Evolutionary conservation across 352 stramenopile genomes (phyloP).

Genomic region (Phytophthora podocarpi): DNA sequence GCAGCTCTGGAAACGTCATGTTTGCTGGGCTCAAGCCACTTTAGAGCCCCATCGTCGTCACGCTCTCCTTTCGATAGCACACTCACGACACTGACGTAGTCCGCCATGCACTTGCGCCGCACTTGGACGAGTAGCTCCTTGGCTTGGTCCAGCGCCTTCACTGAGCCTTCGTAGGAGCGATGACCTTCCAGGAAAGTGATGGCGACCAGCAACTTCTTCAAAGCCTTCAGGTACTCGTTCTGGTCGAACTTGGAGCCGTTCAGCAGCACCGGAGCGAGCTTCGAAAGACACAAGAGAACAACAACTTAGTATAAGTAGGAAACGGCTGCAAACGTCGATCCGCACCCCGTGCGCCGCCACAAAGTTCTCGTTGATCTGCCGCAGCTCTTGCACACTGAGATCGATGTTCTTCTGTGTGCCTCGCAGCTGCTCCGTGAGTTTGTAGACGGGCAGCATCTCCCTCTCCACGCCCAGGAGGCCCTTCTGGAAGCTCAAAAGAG

Average conservation of each 20-base stretch:
- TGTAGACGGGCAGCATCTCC: conserved; percentile 87
- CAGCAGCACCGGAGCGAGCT: conserved; percentile 70
- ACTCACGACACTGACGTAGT: conserved; percentile 75
- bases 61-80: conserved; percentile 58
- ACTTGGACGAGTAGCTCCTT: conserved; percentile 66
- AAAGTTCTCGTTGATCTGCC: conserved; percentile 78
- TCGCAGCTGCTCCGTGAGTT: conserved; percentile 79
- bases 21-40: conserved; percentile 56
- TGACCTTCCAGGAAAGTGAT: conserved; percentile 78
- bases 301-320: background rate
- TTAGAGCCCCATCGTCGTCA: conserved; percentile 21
- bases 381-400: conserved; percentile 73
- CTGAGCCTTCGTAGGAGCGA: conserved; percentile 72
- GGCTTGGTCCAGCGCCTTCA: conserved; percentile 71
- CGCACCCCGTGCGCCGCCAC: conserved; percentile 66
- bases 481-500: conserved; percentile 63
- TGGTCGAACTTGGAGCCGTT: conserved; percentile 80
- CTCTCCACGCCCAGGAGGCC: conserved; percentile 73
- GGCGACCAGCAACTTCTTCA: conserved; percentile 70
- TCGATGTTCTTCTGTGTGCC: conserved; percentile 88
- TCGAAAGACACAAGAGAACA: background rate
- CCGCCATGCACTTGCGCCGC: conserved; percentile 63
- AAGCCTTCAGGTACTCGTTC: conserved; percentile 62
- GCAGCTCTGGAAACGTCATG: conserved; percentile 54
- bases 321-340: background rate